These are phyloP conservation scores for Erysimum pusillum DNA, from an alignment of 441 rosid species.

Conservation along the genomic window DNA sequence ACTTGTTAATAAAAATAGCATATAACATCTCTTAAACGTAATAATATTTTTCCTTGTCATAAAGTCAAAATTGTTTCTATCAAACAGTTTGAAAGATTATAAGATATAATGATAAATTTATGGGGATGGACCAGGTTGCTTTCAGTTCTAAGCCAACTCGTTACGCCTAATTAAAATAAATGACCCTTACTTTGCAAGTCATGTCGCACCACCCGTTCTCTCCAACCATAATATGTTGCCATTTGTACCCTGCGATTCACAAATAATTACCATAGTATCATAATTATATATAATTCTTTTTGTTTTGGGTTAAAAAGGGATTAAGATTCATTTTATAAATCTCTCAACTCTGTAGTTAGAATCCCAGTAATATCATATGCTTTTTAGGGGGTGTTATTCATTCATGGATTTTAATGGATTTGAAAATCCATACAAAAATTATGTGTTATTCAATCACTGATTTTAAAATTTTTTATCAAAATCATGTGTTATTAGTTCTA, in stretches of 20 bases:
- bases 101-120: constrained; percentile 25
- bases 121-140: constrained; percentile 35
- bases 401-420: too few relatives aligned
- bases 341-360: too few relatives aligned
- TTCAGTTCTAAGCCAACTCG: constrained; percentile 49
- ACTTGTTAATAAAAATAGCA: too few relatives aligned
- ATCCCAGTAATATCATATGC: too few relatives aligned
- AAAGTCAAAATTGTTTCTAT: constrained; percentile 21
- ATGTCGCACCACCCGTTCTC: constrained; percentile 44
- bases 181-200: constrained; percentile 69
- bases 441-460: too few relatives aligned
- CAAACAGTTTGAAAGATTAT: not conserved
- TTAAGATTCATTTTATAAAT: not conserved
- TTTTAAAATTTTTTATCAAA: too few relatives aligned
- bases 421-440: too few relatives aligned
- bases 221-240: constrained; percentile 27
- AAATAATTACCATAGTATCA: not conserved
- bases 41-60: not conserved
- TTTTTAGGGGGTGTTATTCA: too few relatives aligned
- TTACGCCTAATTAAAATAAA: constrained; percentile 59
- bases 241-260: constrained; percentile 26
- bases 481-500: too few relatives aligned
- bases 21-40: too few relatives aligned
- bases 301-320: not conserved
- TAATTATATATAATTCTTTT: not conserved